Percentiles rank a stretch among this genome's conserved stretches.
Conservation (phyloP, 2,329 filamentous ascomycete genomes). For the Alternaria sp. region DNA sequence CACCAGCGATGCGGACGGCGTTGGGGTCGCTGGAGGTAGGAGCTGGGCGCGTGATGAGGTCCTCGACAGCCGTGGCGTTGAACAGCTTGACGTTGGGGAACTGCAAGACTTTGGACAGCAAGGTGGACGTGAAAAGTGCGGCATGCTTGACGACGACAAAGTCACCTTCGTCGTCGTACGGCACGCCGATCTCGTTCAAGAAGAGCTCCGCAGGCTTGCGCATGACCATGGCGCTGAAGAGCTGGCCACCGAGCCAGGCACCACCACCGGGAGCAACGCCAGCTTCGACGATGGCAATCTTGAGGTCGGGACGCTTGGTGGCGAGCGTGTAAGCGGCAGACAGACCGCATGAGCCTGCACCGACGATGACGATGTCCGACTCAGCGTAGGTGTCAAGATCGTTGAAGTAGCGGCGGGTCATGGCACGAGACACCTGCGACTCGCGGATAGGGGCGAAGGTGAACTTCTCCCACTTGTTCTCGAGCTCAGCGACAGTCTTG, state of each 20-base stretch:
- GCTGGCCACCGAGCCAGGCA: conserved; percentile 91
- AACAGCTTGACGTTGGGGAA: conserved; percentile 96
- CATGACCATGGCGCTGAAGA: conserved; percentile 96
- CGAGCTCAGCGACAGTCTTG: conserved; percentile 68
- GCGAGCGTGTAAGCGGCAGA: conserved; percentile 84
- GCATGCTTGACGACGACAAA: conserved; percentile 95
- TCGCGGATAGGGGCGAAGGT: conserved; percentile 86
- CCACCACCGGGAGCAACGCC: conserved; percentile 83
- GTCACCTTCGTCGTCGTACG: conserved; percentile 86
- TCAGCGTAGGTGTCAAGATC: conserved; percentile 90
- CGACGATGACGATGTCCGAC: conserved; percentile 91
- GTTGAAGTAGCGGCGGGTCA: conserved; percentile 91
- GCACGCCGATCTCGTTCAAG: conserved; percentile 78
- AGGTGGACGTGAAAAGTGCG: conserved; percentile 86
- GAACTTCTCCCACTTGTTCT: conserved; percentile 81
- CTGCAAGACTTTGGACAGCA: conserved; percentile 80
- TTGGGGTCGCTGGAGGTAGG: conserved; percentile 51
- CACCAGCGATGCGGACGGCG: conserved; percentile 77
- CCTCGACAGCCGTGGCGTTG: conserved; percentile 92
- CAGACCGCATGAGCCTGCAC: conserved; percentile 86
- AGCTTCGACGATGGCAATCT: conserved; percentile 90
- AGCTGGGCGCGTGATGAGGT: conserved; percentile 79
- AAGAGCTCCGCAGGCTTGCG: conserved; percentile 89
- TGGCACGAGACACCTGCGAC: conserved; percentile 89
- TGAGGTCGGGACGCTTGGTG: conserved; percentile 83